Percentiles rank a stretch among this genome's conserved stretches.
These are phyloP conservation scores for Psilocybe sp. DNA, from an alignment of 768 basidiomycete genomes.

Conservation along the genomic window DNA sequence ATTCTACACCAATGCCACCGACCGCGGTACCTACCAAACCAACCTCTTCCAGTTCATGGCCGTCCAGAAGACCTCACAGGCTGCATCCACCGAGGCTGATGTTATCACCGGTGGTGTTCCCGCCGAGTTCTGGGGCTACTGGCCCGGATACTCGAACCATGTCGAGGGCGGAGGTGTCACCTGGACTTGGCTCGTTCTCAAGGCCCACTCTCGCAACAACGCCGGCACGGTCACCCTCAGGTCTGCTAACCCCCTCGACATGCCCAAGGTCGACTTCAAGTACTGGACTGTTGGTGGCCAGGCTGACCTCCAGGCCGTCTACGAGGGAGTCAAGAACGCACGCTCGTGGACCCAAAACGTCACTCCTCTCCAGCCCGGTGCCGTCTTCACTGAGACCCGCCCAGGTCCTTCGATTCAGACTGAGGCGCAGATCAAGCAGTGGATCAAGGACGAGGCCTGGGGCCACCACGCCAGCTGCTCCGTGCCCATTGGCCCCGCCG, in stretches of 20 bases:
- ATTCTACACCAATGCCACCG: background rate
- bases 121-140: conserved; percentile 3
- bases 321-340: conserved; percentile 1
- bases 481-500: conserved; percentile 4
- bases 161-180: background rate
- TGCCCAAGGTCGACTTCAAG: conserved; percentile 1
- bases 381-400: background rate
- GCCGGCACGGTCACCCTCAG: conserved; percentile 1
- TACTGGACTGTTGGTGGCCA: background rate
- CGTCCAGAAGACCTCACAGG: background rate
- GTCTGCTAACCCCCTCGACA: background rate
- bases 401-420: background rate
- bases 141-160: conserved; percentile 2
- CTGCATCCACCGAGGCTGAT: conserved; percentile 2
- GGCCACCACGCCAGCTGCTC: conserved; percentile 4
- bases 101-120: conserved; percentile 1
- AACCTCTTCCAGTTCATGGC: background rate
- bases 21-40: background rate
- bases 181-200: conserved; percentile 4
- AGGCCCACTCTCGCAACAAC: conserved; percentile 3
- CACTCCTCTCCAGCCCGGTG: background rate
- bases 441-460: conserved; percentile 4
- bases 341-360: background rate
- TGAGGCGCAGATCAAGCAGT: conserved; percentile 2
- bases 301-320: background rate